Conservation (phyloP, 108 stramenopile genomes). For the Cyclotella choctawhatcheeana region DNA sequence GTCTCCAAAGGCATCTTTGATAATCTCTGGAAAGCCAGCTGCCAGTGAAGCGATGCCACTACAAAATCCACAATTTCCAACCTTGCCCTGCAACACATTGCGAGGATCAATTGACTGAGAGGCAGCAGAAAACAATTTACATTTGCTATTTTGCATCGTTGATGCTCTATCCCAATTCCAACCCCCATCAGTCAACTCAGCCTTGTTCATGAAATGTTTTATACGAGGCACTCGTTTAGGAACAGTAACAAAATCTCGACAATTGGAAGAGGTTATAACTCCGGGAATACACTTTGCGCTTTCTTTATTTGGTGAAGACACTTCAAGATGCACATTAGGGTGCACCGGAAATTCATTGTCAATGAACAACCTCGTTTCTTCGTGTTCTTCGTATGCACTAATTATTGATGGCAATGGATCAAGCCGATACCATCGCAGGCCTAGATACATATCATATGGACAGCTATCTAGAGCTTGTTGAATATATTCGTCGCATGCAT, state of each 20-base stretch:
- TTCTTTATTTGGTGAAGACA: background rate
- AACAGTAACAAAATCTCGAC: conserved; percentile 11
- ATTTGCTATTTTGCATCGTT: background rate
- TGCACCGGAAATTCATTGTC: conserved; percentile 19
- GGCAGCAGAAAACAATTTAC: conserved; percentile 5
- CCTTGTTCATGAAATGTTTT: conserved; percentile 11
- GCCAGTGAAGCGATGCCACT: conserved; percentile 14
- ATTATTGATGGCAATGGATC: conserved; percentile 6
- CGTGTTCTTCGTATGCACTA: background rate
- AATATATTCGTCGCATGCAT: too few relatives aligned
- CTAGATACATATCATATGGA: conserved; percentile 8
- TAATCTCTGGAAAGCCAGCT: conserved; percentile 1
- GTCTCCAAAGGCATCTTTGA: conserved; percentile 6
- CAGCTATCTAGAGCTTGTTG: background rate
- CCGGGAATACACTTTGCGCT: conserved; percentile 8
- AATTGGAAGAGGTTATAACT: conserved; percentile 9
- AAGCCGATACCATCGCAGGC: conserved; percentile 8
- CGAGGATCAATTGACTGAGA: conserved; percentile 17
- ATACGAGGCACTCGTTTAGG: conserved; percentile 4
- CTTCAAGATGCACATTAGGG: background rate
- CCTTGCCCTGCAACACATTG: conserved; percentile 23
- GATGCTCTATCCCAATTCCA: conserved; percentile 21
- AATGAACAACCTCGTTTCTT: background rate
- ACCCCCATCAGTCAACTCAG: background rate
- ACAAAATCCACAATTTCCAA: conserved; percentile 31